Evolutionary conservation across 352 stramenopile species (phyloP).

Genomic region (Globisporangium uncinulatum): DNA sequence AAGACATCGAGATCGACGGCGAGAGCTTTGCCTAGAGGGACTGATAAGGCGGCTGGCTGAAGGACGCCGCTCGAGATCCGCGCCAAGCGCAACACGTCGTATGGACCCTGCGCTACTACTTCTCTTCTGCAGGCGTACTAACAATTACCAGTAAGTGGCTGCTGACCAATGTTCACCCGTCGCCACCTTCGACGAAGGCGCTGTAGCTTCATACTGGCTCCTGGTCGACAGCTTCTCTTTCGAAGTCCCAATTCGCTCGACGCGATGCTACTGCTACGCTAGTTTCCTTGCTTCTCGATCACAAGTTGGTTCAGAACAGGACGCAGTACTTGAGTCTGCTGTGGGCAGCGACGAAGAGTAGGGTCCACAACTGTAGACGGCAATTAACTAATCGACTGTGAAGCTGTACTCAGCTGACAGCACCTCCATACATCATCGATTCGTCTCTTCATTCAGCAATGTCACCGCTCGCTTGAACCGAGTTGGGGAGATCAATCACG

Average conservation of each 20-base stretch:
- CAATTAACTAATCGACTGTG: no score
- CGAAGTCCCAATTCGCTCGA: slow-evolving; percentile 33
- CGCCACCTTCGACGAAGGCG: slow-evolving; percentile 31
- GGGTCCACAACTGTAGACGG: background rate
- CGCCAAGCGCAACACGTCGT: slow-evolving; percentile 22
- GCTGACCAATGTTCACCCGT: slow-evolving; percentile 21
- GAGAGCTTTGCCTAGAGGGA: slow-evolving; percentile 25
- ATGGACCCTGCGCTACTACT: slow-evolving; percentile 36
- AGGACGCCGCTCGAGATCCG: slow-evolving; percentile 21
- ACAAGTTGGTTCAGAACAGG: background rate
- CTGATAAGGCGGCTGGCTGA: slow-evolving; percentile 33
- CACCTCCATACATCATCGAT: no score
- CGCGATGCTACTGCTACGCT: slow-evolving; percentile 24
- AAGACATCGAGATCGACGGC: slow-evolving; percentile 23
- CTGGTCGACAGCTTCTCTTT: slow-evolving; percentile 1
- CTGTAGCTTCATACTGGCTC: no score
- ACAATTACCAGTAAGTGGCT: slow-evolving; percentile 50
- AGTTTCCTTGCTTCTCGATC: slow-evolving; percentile 37
- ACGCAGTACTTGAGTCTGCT: no score
- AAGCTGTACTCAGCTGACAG: no score
- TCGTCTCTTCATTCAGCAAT: no score
- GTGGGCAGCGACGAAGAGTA: no score
- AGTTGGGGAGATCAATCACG: no score
- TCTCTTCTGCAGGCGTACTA: slow-evolving; percentile 29
- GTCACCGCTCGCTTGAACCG: no score